Evolutionary conservation across 2,329 filamentous ascomycete species (phyloP).

Genomic region (Fusarium torulosum): DNA sequence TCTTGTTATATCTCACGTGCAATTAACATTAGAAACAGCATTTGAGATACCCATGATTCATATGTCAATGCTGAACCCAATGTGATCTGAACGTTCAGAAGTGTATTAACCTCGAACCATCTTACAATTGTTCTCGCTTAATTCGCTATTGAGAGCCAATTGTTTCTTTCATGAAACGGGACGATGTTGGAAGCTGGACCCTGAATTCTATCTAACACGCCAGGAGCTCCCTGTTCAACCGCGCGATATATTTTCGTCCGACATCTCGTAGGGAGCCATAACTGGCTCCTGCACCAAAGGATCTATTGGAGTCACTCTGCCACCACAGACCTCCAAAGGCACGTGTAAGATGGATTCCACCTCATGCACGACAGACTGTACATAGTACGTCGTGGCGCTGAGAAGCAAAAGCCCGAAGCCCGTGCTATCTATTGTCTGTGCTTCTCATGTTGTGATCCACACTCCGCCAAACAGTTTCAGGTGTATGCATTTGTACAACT

Average conservation of each 20-base stretch:
- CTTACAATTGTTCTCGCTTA: constrained; percentile 3
- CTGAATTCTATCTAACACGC: constrained; percentile 16
- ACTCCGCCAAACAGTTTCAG: constrained; percentile 40
- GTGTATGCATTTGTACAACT: constrained; percentile 30
- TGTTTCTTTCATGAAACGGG: background rate
- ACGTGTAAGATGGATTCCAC: constrained; percentile 20
- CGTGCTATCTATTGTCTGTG: constrained; percentile 34
- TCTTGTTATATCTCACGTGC: constrained; percentile 9
- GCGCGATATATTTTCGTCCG: constrained; percentile 1
- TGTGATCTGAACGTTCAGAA: background rate
- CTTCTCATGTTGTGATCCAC: constrained; percentile 33
- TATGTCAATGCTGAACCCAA: constrained; percentile 6
- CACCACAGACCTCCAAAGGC: constrained; percentile 26
- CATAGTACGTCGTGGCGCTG: constrained; percentile 30
- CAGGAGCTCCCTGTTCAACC: constrained; percentile 25
- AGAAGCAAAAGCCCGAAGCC: constrained; percentile 37
- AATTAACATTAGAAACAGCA: background rate
- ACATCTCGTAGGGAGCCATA: constrained; percentile 23
- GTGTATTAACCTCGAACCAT: background rate
- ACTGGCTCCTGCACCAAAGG: constrained; percentile 23
- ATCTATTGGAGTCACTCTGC: constrained; percentile 33
- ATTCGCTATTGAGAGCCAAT: background rate
- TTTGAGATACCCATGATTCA: background rate
- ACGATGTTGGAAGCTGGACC: constrained; percentile 2
- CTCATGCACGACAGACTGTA: constrained; percentile 14